Percentiles rank a stretch among this genome's conserved stretches.
These are phyloP conservation scores for Euphrasia confusa DNA, from an alignment of 257 asterid genomes.

Conservation along the genomic window DNA sequence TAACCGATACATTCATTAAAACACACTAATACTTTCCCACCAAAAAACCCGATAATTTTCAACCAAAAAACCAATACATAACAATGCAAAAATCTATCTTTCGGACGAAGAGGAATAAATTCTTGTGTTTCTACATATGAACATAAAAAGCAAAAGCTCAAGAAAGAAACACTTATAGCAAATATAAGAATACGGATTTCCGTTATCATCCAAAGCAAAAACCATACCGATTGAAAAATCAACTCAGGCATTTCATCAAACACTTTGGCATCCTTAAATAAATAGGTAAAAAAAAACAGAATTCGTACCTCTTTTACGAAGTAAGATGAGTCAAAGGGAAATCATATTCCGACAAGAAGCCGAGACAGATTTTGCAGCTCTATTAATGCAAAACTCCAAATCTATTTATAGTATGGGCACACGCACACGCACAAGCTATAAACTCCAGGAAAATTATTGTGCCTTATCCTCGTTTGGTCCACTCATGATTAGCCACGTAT, in stretches of 20 bases:
- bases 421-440: not conserved
- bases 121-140: not conserved
- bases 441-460: slow-evolving; percentile 15
- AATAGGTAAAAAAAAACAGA: not conserved
- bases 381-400: slow-evolving; percentile 24
- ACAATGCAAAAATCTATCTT: not conserved
- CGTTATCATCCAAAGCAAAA: not conserved
- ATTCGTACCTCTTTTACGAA: slow-evolving; percentile 22
- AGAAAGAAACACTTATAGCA: too few species aligned
- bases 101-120: not conserved
- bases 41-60: too few species aligned
- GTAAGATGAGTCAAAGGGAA: slow-evolving; percentile 12
- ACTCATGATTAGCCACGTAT: slow-evolving; percentile 23
- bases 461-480: slow-evolving; percentile 43
- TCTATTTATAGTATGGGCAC: slow-evolving; percentile 11
- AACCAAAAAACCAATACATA: too few species aligned
- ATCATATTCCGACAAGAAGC: slow-evolving; percentile 3
- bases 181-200: not conserved
- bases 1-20: too few species aligned
- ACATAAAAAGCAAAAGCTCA: not conserved
- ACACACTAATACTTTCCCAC: too few species aligned
- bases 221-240: not conserved
- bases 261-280: slow-evolving; percentile 12
- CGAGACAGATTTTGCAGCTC: slow-evolving; percentile 17
- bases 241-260: slow-evolving; percentile 29